These are phyloP conservation scores for Capsella rubella DNA, from an alignment of 441 rosid genomes.

Conservation along the genomic window DNA sequence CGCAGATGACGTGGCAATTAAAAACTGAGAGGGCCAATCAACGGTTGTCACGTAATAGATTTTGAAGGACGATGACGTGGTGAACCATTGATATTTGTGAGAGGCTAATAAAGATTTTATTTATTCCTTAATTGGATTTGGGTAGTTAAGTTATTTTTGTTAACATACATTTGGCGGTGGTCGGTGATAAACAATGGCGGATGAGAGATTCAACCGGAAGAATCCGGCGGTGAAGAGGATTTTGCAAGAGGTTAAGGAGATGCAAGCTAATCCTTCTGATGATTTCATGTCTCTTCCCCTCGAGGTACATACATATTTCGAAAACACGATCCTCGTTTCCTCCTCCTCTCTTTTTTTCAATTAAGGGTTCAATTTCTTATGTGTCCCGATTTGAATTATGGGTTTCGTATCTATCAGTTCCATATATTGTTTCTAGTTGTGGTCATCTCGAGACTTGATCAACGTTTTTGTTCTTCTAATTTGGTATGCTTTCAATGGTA, in stretches of 20 bases:
- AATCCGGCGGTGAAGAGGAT: slow-evolving; percentile 98
- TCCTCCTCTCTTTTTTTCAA: too few species aligned
- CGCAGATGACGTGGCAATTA: too few species aligned
- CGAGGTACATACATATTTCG: slow-evolving; percentile 55
- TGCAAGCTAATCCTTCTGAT: slow-evolving; percentile 94
- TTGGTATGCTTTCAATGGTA: background rate
- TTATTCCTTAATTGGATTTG: background rate
- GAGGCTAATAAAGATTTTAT: background rate
- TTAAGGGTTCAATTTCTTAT: background rate
- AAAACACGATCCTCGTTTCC: background rate
- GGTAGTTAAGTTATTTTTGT: background rate
- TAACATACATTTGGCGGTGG: slow-evolving; percentile 17
- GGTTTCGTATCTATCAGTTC: background rate
- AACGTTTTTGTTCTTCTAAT: background rate
- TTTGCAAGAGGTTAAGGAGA: slow-evolving; percentile 96
- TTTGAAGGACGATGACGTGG: background rate
- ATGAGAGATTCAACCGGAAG: slow-evolving; percentile 80
- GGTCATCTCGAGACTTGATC: too few species aligned
- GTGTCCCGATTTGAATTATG: background rate
- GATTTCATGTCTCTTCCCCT: slow-evolving; percentile 97
- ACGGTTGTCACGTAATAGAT: background rate
- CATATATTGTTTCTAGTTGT: background rate
- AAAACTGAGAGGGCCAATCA: background rate
- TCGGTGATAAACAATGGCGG: slow-evolving; percentile 60
- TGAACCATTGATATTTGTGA: too few species aligned